Conservation (phyloP, 169 alveolate species). For the Perkinsus olseni region DNA sequence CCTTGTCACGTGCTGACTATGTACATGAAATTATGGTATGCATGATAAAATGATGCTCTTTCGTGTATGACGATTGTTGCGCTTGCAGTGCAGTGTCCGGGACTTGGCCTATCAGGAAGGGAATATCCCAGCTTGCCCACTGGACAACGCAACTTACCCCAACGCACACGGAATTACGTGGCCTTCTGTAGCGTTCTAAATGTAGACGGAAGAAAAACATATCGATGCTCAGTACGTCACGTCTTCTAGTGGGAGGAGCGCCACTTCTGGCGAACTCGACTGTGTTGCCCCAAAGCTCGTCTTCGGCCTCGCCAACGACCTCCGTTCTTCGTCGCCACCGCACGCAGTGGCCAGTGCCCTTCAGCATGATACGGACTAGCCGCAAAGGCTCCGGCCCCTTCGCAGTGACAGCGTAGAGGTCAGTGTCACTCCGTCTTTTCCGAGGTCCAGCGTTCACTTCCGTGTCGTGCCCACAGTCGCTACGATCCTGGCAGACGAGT, state of each 20-base stretch:
- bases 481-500: neutral
- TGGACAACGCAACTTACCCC: neutral
- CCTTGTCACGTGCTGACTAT: too few species aligned
- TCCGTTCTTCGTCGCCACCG: neutral
- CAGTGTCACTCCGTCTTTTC: neutral
- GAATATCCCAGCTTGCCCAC: too few species aligned
- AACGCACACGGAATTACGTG: neutral
- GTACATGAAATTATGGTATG: too few species aligned
- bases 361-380: neutral
- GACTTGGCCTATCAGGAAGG: too few species aligned
- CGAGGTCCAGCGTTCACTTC: neutral
- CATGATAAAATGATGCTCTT: neutral
- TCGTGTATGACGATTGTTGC: neutral
- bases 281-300: neutral
- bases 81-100: neutral
- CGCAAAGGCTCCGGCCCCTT: neutral
- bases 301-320: neutral
- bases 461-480: neutral
- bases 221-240: neutral
- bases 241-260: neutral
- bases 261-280: neutral
- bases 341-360: neutral
- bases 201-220: neutral
- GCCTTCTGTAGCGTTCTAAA: neutral
- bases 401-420: neutral